A percentile compares a stretch with the other conserved stretches of the same genome.
phyloP scores from a whole-genome alignment of 805 yeast genomes.

The Sugiyamaella smithiae region DNA sequence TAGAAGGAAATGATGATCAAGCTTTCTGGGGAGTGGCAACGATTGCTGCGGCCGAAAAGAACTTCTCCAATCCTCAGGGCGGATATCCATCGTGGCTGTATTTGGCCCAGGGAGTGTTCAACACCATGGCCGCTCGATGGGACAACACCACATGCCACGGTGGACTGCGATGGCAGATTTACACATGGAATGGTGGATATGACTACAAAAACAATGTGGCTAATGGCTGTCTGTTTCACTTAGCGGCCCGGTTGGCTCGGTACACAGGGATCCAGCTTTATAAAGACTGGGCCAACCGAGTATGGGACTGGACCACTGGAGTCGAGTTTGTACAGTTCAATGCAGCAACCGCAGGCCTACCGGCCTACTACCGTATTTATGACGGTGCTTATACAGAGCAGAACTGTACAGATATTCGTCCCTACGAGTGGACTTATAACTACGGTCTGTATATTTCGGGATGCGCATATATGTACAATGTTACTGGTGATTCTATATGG shows the following conservation, averaged over 20 bases:
- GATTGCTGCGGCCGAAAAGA: slow-evolving; percentile 86
- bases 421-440: slow-evolving; percentile 79
- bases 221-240: slow-evolving; percentile 83
- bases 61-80: slow-evolving; percentile 65
- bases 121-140: slow-evolving; percentile 89
- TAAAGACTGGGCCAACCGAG: slow-evolving; percentile 64
- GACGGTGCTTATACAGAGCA: slow-evolving; percentile 39
- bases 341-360: slow-evolving; percentile 19
- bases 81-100: slow-evolving; percentile 72
- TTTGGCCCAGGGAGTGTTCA: slow-evolving; percentile 83
- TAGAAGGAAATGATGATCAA: slow-evolving; percentile 97
- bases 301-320: slow-evolving; percentile 76
- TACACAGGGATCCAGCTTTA: slow-evolving; percentile 72
- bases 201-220: slow-evolving; percentile 86
- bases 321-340: slow-evolving; percentile 46
- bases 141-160: slow-evolving; percentile 70
- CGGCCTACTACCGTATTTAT: slow-evolving; percentile 39
- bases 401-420: slow-evolving; percentile 60
- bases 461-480: slow-evolving; percentile 72
- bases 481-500: slow-evolving; percentile 67
- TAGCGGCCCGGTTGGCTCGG: slow-evolving; percentile 81
- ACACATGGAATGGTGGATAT: slow-evolving; percentile 89
- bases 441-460: slow-evolving; percentile 78
- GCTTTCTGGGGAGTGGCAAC: slow-evolving; percentile 94
- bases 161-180: slow-evolving; percentile 94